Percentiles rank a stretch among this genome's conserved stretches.
Conservation (phyloP, 2,329 filamentous ascomycete genomes). For the Colletotrichum camelliae region DNA sequence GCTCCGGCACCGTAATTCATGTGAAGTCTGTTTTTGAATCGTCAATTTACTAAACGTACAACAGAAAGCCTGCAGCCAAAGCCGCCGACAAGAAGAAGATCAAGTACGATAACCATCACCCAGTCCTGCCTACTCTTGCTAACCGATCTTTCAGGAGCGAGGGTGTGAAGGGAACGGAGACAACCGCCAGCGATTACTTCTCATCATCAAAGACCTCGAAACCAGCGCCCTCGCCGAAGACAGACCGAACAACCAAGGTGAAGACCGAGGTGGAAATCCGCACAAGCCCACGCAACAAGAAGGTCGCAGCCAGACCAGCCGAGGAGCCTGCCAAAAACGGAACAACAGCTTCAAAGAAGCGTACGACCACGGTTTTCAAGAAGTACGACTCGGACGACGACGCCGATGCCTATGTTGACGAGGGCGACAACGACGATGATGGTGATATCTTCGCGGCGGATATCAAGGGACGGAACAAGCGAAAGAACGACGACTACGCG, state of each 20-base stretch:
- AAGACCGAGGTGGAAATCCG: conserved; percentile 52
- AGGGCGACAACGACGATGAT: conserved; percentile 73
- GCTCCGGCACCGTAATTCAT: conserved; percentile 24
- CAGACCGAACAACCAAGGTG: conserved; percentile 39
- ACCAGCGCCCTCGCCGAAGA: conserved; percentile 44
- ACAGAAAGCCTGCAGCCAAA: conserved; percentile 34
- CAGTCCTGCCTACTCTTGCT: neutral
- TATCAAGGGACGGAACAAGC: conserved; percentile 67
- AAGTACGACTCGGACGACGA: conserved; percentile 53
- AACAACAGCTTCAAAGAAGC: conserved; percentile 42
- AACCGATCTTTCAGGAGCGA: conserved; percentile 35
- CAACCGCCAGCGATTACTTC: conserved; percentile 65
- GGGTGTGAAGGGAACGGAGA: conserved; percentile 53
- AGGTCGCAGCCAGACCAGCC: conserved; percentile 35
- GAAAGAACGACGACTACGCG: conserved; percentile 76
- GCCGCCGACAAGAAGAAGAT: conserved; percentile 60
- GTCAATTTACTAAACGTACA: neutral
- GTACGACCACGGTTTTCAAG: conserved; percentile 43
- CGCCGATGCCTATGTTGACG: conserved; percentile 66
- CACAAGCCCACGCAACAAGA: conserved; percentile 58
- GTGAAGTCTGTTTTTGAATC: no score
- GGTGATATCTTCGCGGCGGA: conserved; percentile 86
- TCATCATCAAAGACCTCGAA: conserved; percentile 48
- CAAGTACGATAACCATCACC: conserved; percentile 41
- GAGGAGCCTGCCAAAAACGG: conserved; percentile 31